Evolutionary conservation across 208 protist genomes (phyloP), one percentile per base, ranked within the genome.

Genomic region (Leishmania martiniquensis): DNA sequence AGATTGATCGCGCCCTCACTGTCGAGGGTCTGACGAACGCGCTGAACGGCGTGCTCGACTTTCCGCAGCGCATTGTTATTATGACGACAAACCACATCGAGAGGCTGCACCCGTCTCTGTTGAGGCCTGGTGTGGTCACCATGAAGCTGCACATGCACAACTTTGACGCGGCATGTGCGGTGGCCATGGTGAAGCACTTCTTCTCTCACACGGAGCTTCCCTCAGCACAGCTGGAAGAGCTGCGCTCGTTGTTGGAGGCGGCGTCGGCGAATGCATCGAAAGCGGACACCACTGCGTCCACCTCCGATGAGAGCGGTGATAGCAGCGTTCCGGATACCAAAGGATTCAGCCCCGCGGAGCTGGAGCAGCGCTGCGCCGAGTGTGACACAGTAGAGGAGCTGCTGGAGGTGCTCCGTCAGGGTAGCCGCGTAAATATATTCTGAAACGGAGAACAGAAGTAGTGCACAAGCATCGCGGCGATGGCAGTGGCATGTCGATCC

Each of bases 31-130:
- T 99, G 5, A 87, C 99, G 4, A 98, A 98, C 72, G 93, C 96
- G 5, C 89, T 99, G 45, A 96, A 97, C 54, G 98, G 98, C 45
- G 87, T 99, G 39, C 85, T 96, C 4, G 88, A 95, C 71, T 76
- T 88, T 20, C 97, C 99, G 7, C 91, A 93, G 55, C 88, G 95
- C 32, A 93, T 99, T 34, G 81, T 99, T 42, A 85, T 99, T 37
- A 97, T 99, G 92, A 99, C 97, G 6, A 99, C 95, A n/a, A 99
- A 99, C 82, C 95, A 98, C 82, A 85, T 97, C 42, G 96, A 99
- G 45, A 84, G 91, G 65, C 87, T 99, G 10, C 86, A 97, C 74
- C 85, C 90, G 9, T 91, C 94, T 4, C 76, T 99, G n/a, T 68
- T 96, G 25, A 84, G 92, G 39, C 94, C 94, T 17, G 97, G 97